Percentiles rank a stretch among this genome's conserved stretches.
Evolutionary conservation across 2,329 filamentous ascomycete species (phyloP).

Genomic region (Cladosporium sp.): DNA sequence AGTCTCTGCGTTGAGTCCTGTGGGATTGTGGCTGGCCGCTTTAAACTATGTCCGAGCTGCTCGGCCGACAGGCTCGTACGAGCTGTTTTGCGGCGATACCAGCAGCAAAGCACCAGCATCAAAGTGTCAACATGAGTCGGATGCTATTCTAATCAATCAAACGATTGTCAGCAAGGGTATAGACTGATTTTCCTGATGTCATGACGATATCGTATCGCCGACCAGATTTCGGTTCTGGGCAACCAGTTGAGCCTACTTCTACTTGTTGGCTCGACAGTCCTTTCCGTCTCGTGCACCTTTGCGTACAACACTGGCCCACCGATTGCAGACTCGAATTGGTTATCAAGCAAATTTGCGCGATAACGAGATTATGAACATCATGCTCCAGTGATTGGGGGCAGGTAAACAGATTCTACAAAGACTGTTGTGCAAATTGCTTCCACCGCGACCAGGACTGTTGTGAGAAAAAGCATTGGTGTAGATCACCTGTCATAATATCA

Average conservation of each 20-base stretch:
- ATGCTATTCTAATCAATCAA: not conserved
- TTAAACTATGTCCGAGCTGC: not conserved
- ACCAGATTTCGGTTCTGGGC: not conserved
- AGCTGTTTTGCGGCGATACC: not conserved
- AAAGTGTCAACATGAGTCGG: not conserved
- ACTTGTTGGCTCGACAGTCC: not conserved
- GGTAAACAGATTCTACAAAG: not conserved
- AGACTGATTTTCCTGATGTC: not conserved
- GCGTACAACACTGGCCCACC: not conserved
- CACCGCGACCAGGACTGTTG: not conserved
- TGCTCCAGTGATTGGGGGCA: not conserved
- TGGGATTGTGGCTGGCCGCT: not conserved
- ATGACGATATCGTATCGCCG: not conserved
- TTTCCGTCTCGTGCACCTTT: not conserved
- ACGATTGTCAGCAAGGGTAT: not conserved
- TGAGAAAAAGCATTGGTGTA: not conserved
- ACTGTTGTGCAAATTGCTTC: not conserved
- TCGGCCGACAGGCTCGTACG: constrained; percentile 4
- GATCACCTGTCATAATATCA: not conserved
- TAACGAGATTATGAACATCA: not conserved
- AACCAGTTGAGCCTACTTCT: not conserved
- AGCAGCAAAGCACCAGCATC: not conserved
- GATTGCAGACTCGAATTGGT: not conserved
- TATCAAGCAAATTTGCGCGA: not conserved
- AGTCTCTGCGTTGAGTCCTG: not conserved